Base-by-base conservation (phyloP, 768 basidiomycete genomes). In the Suillus ampliporus region DNA sequence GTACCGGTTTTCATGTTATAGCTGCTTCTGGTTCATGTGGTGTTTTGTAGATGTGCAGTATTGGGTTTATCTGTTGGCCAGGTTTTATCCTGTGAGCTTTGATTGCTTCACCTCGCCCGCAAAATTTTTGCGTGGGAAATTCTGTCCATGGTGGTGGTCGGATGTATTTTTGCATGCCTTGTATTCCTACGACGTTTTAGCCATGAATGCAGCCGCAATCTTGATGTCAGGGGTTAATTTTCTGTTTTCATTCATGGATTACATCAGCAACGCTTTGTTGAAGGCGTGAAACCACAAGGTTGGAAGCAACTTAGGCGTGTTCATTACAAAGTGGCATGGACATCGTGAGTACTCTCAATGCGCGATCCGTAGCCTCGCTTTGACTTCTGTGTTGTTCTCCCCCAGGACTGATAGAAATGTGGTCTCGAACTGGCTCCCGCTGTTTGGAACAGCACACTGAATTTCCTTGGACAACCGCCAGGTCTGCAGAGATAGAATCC, bases 391-490 rank as follows among this genome's bases (percentile, higher is more conserved):
- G 28, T n/a, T n/a, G 50, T 51, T 1, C 31, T 34, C 13, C n/a
- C 6, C 37, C 46, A 74, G 74, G 71, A 74, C 21, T n/a, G 43
- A 53, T 44, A 0, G 38, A 48, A 31, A 37, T 31, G 17, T 43
- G 50, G 68, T 69, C 54, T 66, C 67, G 38, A 60, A 65, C 44
- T 75, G 74, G 74, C 61, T 75, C 40, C 40, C 66, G 19, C 61
- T 68, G 65, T 91, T 94, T 72, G 86, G 90, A 68, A 68, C 83
- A 7, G 71, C 77, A 17, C 75, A 77, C 47, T n/a, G 69, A 74
- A 54, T 91, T 92, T 73, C 80, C 91, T 52, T 92, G 88, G 85
- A 79, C 80, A 64, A 76, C 78, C 19, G 79, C 82, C 44, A 77
- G 79, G 37, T 82, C 81, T 52, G 79, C 83, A 64, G 82, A 85